Evolutionary conservation across 805 yeast species (phyloP).

Genomic region (Pichia exigua): DNA sequence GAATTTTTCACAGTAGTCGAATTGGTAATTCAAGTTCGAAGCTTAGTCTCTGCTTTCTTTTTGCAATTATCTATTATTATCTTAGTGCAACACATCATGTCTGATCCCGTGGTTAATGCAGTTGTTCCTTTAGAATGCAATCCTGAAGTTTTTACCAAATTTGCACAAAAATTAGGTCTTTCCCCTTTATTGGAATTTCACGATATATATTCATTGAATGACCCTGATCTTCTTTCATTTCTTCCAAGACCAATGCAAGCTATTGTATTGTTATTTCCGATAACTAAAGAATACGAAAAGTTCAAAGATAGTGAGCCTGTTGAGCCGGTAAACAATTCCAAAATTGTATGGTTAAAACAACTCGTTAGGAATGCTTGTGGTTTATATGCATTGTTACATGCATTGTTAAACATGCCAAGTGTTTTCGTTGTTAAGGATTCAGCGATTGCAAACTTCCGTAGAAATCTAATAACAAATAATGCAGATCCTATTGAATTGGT

Average conservation of each 20-base stretch:
- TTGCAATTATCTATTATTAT: too few species aligned
- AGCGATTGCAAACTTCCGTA: slow-evolving; percentile 19
- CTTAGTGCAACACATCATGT: neutral
- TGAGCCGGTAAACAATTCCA: neutral
- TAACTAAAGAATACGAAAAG: slow-evolving; percentile 53
- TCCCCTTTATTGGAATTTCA: slow-evolving; percentile 51
- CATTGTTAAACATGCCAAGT: slow-evolving; percentile 37
- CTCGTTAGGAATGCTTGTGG: slow-evolving; percentile 89
- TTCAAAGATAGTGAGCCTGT: slow-evolving; percentile 26
- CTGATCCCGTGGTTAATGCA: slow-evolving; percentile 17
- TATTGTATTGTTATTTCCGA: slow-evolving; percentile 74
- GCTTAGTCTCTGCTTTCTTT: too few species aligned
- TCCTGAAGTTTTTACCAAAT: slow-evolving; percentile 70
- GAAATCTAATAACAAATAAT: slow-evolving; percentile 18
- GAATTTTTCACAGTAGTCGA: too few species aligned
- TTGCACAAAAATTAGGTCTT: slow-evolving; percentile 64
- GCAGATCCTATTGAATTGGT: slow-evolving; percentile 15
- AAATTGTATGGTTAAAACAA: slow-evolving; percentile 73
- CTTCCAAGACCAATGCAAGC: slow-evolving; percentile 77
- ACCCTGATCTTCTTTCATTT: slow-evolving; percentile 70
- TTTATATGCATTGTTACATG: slow-evolving; percentile 75
- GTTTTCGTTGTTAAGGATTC: slow-evolving; percentile 37
- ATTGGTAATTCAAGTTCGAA: too few species aligned
- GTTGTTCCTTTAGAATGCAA: slow-evolving; percentile 88
- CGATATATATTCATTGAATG: slow-evolving; percentile 82